Conservation (phyloP, 1,284 basidiomycete genomes). For the Ceratobasidium sp. region DNA sequence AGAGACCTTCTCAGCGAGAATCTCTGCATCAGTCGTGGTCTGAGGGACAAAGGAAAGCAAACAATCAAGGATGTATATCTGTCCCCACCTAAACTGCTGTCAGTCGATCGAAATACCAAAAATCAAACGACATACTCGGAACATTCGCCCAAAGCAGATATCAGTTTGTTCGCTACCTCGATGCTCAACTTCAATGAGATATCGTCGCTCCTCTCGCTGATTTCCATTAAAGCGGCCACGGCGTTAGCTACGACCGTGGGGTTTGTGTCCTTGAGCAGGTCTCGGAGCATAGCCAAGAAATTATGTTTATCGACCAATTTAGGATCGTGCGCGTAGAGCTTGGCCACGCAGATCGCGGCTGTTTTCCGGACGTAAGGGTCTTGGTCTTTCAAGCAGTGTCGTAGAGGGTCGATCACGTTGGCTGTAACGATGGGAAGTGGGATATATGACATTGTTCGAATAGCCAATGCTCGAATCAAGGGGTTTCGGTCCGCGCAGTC, state of each 20-base stretch:
- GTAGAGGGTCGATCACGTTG: slow-evolving; percentile 79
- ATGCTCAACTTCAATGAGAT: slow-evolving; percentile 86
- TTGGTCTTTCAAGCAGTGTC: slow-evolving; percentile 84
- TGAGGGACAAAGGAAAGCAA: slow-evolving; percentile 92
- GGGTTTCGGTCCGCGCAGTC: slow-evolving; percentile 92
- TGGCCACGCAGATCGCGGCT: slow-evolving; percentile 90
- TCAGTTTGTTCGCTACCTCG: slow-evolving; percentile 80
- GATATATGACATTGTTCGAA: slow-evolving; percentile 96
- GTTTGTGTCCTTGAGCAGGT: slow-evolving; percentile 89
- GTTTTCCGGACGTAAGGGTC: slow-evolving; percentile 98
- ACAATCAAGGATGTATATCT: slow-evolving; percentile 97
- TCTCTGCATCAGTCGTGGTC: slow-evolving; percentile 84
- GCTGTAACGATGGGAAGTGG: slow-evolving; percentile 81
- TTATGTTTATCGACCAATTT: slow-evolving; percentile 81
- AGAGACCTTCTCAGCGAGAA: slow-evolving; percentile 91
- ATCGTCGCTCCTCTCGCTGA: slow-evolving; percentile 86
- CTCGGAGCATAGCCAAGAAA: slow-evolving; percentile 84
- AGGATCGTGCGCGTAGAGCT: slow-evolving; percentile 85
- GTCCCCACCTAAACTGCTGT: slow-evolving; percentile 81
- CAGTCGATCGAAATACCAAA: slow-evolving; percentile 21
- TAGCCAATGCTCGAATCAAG: slow-evolving; percentile 87
- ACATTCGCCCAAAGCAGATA: slow-evolving; percentile 83
- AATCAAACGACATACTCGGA: slow-evolving; percentile 71
- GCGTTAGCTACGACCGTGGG: slow-evolving; percentile 95
- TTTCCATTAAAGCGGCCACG: slow-evolving; percentile 90